Conservation (phyloP, 164 flowering plant species). For the Kalanchoe fedtschenkoi region DNA sequence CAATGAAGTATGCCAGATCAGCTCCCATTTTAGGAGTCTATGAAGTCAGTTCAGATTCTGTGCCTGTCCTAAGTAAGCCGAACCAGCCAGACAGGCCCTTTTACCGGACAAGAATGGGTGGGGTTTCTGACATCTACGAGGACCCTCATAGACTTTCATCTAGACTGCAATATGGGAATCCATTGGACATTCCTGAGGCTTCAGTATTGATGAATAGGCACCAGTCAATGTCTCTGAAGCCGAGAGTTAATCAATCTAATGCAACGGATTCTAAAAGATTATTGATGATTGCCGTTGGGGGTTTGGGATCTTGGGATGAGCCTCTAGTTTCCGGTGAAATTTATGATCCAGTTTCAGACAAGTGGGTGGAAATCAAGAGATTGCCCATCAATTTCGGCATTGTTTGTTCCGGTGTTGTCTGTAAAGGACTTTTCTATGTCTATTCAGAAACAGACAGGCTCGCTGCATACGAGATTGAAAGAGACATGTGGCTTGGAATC, state of each 20-base stretch:
- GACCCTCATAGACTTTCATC: slow-evolving; percentile 93
- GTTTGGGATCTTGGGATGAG: slow-evolving; percentile 87
- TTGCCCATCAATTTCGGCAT: slow-evolving; percentile 74
- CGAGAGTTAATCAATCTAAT: slow-evolving; percentile 24
- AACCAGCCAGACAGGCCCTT: slow-evolving; percentile 46
- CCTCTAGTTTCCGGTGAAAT: slow-evolving; percentile 83
- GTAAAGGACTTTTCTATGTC: slow-evolving; percentile 64
- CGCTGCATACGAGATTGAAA: slow-evolving; percentile 72
- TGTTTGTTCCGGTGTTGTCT: slow-evolving; percentile 68
- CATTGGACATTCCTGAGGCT: slow-evolving; percentile 34
- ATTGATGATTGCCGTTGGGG: slow-evolving; percentile 78
- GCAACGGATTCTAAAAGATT: slow-evolving; percentile 37
- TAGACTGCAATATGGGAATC: slow-evolving; percentile 39
- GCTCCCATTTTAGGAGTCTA: slow-evolving; percentile 63
- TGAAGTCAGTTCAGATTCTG: slow-evolving; percentile 46
- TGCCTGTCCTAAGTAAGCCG: slow-evolving; percentile 30
- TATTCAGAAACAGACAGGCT: slow-evolving; percentile 79
- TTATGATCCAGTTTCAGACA: slow-evolving; percentile 72
- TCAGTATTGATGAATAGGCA: slow-evolving; percentile 25
- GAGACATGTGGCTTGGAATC: slow-evolving; percentile 63
- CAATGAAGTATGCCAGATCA: slow-evolving; percentile 85
- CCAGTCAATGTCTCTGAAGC: slow-evolving; percentile 25
- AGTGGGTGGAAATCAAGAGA: slow-evolving; percentile 71
- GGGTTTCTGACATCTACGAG: slow-evolving; percentile 80
- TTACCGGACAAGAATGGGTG: slow-evolving; percentile 50